phyloP scores from a whole-genome alignment of 2,329 filamentous ascomycete species.

The Ophiocordyceps camponoti-rufipedis region DNA sequence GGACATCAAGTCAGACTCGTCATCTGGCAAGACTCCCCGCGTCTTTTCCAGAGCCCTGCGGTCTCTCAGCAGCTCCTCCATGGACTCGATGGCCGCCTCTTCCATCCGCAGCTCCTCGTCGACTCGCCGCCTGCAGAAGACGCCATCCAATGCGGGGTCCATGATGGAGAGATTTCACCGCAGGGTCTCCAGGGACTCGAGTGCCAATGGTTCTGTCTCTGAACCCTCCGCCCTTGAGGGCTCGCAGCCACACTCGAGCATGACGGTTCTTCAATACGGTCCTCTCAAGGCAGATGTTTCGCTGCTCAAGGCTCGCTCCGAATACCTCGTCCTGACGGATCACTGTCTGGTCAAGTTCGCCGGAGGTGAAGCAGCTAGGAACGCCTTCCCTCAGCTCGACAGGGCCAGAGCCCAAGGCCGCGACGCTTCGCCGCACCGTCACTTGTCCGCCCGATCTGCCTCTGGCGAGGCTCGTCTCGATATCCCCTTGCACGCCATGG shows the following conservation, averaged over 20 bases:
- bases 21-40: constrained; percentile 16
- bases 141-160: constrained; percentile 17
- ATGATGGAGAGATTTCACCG: constrained; percentile 23
- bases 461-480: constrained; percentile 22
- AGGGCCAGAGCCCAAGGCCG: constrained; percentile 7
- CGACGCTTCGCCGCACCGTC: constrained; percentile 7
- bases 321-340: constrained; percentile 33
- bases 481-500: constrained; percentile 30
- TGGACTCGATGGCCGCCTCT: constrained; percentile 18
- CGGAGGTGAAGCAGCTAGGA: constrained; percentile 25
- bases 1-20: constrained; percentile 6
- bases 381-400: constrained; percentile 27
- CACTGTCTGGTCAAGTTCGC: constrained; percentile 32
- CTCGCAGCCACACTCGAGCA: constrained; percentile 13
- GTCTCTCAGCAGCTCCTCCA: constrained; percentile 20
- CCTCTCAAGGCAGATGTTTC: constrained; percentile 30
- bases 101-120: constrained; percentile 14
- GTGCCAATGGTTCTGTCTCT: constrained; percentile 10
- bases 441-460: constrained; percentile 10
- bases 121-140: constrained; percentile 18
- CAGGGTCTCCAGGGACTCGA: constrained; percentile 19
- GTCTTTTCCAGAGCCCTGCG: constrained; percentile 18
- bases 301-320: constrained; percentile 27
- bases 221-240: constrained; percentile 14
- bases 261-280: constrained; percentile 25